Base-by-base conservation (phyloP, 2,329 filamentous ascomycete genomes). In the Diplodia intermedia region DNA sequence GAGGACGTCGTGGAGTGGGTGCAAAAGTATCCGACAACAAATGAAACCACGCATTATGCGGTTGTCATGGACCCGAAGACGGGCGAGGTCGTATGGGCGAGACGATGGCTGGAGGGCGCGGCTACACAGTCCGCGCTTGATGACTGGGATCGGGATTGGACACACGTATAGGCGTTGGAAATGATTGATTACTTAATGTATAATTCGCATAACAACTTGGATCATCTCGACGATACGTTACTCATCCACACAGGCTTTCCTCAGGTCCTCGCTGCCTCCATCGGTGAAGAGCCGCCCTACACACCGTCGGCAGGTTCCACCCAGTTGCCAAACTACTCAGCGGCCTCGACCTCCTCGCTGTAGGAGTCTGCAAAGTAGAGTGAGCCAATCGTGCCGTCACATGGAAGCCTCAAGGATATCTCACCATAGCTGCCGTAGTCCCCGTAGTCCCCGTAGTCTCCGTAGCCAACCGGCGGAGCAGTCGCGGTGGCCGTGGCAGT, bases 31-130 rank as follows among this genome's bases (percentile, higher is more conserved):
- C 87, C 87, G 0, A 84, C 85, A 3, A 82, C 82, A 18, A 89
- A 88, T 71, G 84, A 87, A 67, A 80, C 79, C 43, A 88, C 86
- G 2, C 86, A 90, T 75, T 89, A 85, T 75, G 82, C 83, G 4
- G 82, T 82, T 23, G 76, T 89, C 33, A 83, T 90, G 82, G 86
- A 89, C 75, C 84, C 87, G 3, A 73, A 69, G 6, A 74, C 73
- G 15, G 86, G 86, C 0, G 75, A 77, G 14, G 76, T 88, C 26
- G 73, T 77, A 15, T 88, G 84, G 82, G 71, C 82, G 14, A 70
- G 68, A 49, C 47, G 69, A 14, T 75, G 69, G 52, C 69, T 71
- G 15, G 31, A 57, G n/a, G 62, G 36, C 14, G 62, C 31, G 9
- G 50, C n/a, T 14, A 11, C n/a, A 20, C 18, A 20, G n/a, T 47